Evolutionary conservation across 202 grass and related monocot species (phyloP).

Genomic region (Bolboschoenoplectus hybrid): DNA sequence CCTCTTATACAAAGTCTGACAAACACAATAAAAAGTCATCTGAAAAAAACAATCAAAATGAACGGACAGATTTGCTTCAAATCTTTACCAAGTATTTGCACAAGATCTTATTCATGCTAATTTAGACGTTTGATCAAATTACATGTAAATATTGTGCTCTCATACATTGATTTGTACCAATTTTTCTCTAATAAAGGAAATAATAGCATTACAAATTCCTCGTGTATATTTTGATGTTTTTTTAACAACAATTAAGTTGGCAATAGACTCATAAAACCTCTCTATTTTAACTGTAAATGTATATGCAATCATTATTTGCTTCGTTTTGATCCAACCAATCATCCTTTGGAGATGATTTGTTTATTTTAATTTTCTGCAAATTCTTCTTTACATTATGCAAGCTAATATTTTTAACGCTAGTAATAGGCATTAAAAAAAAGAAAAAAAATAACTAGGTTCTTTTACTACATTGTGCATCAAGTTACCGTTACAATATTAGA

Average conservation of each 20-base stretch:
- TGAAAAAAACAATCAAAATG: background rate
- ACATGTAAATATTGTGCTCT: background rate
- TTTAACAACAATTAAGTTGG: background rate
- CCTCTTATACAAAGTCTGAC: too few species aligned
- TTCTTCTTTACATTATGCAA: background rate
- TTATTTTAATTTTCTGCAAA: background rate
- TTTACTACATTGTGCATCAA: constrained; percentile 16
- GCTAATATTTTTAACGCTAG: background rate
- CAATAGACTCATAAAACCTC: background rate
- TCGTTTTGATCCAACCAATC: background rate
- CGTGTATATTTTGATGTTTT: background rate
- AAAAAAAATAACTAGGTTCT: background rate
- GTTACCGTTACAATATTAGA: background rate
- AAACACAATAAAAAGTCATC: too few species aligned
- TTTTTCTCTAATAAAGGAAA: background rate
- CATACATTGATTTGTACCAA: background rate
- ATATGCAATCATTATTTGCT: background rate
- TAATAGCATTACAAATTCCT: background rate
- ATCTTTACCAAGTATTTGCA: background rate
- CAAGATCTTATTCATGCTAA: background rate
- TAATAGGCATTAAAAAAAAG: background rate
- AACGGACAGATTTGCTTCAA: background rate
- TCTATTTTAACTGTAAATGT: background rate
- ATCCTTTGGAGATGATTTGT: background rate
- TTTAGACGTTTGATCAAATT: background rate